Percentiles rank a stretch among this genome's conserved stretches.
Evolutionary conservation across 108 stramenopile genomes (phyloP).

Genomic region (Epithemia pelagica): DNA sequence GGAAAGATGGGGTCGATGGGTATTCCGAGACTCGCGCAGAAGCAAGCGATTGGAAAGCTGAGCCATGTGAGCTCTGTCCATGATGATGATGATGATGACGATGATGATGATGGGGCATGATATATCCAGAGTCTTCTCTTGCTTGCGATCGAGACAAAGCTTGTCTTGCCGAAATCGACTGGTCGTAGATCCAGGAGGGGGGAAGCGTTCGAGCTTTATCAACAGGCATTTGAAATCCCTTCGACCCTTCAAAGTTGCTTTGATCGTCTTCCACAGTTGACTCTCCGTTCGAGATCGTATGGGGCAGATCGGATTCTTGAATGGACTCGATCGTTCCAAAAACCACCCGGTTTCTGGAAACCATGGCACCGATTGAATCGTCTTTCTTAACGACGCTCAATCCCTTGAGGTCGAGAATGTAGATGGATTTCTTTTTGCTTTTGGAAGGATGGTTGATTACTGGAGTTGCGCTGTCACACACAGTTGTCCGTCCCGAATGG

Average conservation of each 20-base stretch:
- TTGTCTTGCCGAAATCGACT: neutral
- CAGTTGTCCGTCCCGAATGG: neutral
- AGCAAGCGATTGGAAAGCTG: neutral
- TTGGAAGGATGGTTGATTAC: too few species aligned
- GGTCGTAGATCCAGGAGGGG: neutral
- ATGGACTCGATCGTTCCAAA: neutral
- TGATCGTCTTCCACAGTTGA: neutral
- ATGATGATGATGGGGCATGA: neutral
- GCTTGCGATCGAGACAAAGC: neutral
- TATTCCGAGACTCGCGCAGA: neutral
- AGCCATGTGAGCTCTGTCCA: neutral
- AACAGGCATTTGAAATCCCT: neutral
- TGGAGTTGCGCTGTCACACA: neutral
- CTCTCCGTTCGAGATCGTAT: neutral
- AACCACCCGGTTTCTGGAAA: neutral
- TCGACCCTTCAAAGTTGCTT: neutral
- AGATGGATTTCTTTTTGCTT: too few species aligned
- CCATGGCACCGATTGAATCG: slow-evolving; percentile 1
- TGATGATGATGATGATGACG: neutral
- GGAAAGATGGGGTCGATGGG: neutral
- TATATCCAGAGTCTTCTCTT: neutral
- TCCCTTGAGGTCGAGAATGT: too few species aligned
- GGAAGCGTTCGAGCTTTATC: neutral
- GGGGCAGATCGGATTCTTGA: neutral
- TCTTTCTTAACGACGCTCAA: too few species aligned